Evolutionary conservation across 441 rosid species (phyloP), one percentile per base, ranked within the genome.

Genomic region (Eutrema salsugineum): DNA sequence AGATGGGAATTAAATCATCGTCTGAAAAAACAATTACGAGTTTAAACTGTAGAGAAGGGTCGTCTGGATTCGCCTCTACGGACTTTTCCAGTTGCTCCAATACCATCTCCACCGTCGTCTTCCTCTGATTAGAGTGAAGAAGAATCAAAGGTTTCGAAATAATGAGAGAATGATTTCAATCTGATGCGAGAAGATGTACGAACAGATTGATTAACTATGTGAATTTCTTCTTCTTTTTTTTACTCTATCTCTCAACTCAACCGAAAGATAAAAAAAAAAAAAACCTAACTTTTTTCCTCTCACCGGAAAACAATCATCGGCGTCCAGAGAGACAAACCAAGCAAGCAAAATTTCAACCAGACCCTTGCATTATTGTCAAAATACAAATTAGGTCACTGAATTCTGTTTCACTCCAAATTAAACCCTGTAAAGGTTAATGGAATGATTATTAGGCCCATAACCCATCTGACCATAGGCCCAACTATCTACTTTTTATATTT

Each of bases 21-120:
- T 58, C 19, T n/a, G 32, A 19, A 36, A 33, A 33, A 35, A 30
- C 2, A 68, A 32, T 53, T 85, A 93, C 98, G 39, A 91, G 86
- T 20, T 82, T 70, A 66, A 88, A 87, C 5, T 77, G 98, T 30
- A 85, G 87, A 42, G 83, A 81, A 12, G 91, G 78, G 61, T 94
- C 94, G 44, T 89, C 80, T 11, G 98, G 97, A 63, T 85, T 82
- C 60, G 85, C 83, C 47, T 85, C 90, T 14, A 87, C 78, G 1
- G 83, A 80, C 38, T 81, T 85, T 83, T 82, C 83, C 77, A 85
- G 66, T 11, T 79, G 79, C 73, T 68, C 72, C 61, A 83, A 60
- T 51, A 20, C 63, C 67, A 55, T 75, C 32, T 27, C 54, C 80
- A 48, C 63, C 75, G 30, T 74, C 86, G 49, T 79, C 76, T 1